A percentile compares a stretch with the other conserved stretches of the same genome.
Conservation (phyloP, 2,329 filamentous ascomycete species). For the Cytospora leucostoma region DNA sequence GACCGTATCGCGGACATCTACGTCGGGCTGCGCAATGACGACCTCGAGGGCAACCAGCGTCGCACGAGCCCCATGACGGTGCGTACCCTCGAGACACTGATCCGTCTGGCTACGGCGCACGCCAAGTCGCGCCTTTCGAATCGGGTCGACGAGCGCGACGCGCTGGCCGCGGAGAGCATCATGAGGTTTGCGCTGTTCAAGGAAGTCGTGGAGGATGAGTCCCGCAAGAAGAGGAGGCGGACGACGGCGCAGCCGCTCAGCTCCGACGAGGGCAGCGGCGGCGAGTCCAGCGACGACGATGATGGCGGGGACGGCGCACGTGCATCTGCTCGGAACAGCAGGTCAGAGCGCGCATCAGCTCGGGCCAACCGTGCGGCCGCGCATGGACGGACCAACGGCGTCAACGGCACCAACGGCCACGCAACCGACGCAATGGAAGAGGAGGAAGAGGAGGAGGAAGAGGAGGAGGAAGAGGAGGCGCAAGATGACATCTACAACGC, state of each 20-base stretch:
- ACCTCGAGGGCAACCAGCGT: slow-evolving; percentile 90
- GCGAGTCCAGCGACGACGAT: slow-evolving; percentile 60
- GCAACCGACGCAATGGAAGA: slow-evolving; percentile 36
- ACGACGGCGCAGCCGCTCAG: slow-evolving; percentile 54
- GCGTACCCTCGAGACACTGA: slow-evolving; percentile 95
- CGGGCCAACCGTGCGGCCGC: slow-evolving; percentile 35
- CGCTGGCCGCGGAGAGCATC: slow-evolving; percentile 83
- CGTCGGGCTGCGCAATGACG: slow-evolving; percentile 90
- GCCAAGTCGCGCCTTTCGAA: slow-evolving; percentile 89
- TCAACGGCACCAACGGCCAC: slow-evolving; percentile 32
- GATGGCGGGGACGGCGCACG: slow-evolving; percentile 46
- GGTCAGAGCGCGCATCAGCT: slow-evolving; percentile 36
- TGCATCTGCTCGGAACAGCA: slow-evolving; percentile 41
- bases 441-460: slow-evolving; percentile 53
- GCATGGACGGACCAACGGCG: slow-evolving; percentile 31
- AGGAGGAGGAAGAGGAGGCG: slow-evolving; percentile 49
- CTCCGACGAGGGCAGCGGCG: slow-evolving; percentile 60
- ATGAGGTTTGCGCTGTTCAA: slow-evolving; percentile 96
- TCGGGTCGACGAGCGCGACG: slow-evolving; percentile 86
- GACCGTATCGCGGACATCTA: slow-evolving; percentile 92
- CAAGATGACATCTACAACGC: slow-evolving; percentile 51
- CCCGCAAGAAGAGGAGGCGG: slow-evolving; percentile 80
- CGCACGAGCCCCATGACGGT: slow-evolving; percentile 95
- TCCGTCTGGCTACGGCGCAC: slow-evolving; percentile 93
- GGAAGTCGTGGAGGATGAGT: slow-evolving; percentile 79